Evolutionary conservation across 2,329 filamentous ascomycete species (phyloP).

Genomic region (Fusarium humuli): DNA sequence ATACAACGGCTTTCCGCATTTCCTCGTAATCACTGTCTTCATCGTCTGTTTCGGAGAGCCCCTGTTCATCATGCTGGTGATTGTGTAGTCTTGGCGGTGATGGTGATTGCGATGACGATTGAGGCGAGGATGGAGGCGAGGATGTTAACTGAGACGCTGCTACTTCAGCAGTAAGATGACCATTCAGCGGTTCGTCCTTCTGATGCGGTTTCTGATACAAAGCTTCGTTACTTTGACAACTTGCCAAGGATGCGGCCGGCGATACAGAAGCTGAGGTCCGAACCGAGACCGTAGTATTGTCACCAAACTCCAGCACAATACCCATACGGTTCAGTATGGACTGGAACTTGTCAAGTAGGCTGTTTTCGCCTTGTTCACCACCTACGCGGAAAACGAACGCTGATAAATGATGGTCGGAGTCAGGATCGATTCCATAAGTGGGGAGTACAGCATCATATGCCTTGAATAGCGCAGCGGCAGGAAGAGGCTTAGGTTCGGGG

Average conservation of each 20-base stretch:
- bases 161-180: constrained; percentile 10
- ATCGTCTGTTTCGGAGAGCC: constrained; percentile 16
- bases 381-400: constrained; percentile 84
- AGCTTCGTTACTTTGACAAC: constrained; percentile 28
- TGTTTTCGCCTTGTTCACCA: constrained; percentile 67
- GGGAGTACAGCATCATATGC: constrained; percentile 84
- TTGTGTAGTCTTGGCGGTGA: constrained; percentile 8
- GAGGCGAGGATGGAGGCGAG: constrained; percentile 7
- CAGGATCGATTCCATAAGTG: constrained; percentile 75
- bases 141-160: constrained; percentile 9
- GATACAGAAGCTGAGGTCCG: constrained; percentile 42
- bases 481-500: constrained; percentile 71
- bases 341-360: constrained; percentile 77
- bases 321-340: constrained; percentile 75
- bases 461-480: constrained; percentile 81
- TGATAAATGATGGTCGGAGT: constrained; percentile 80
- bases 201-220: constrained; percentile 1
- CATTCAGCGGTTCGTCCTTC: constrained; percentile 13
- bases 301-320: constrained; percentile 74
- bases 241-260: constrained; percentile 39
- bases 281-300: constrained; percentile 46
- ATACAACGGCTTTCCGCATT: constrained; percentile 38
- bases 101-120: not conserved
- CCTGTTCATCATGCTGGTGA: constrained; percentile 13
- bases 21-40: constrained; percentile 32